These are phyloP conservation scores for Eucalyptus tenuipes DNA, from an alignment of 345 rosid genomes.

Conservation along the genomic window DNA sequence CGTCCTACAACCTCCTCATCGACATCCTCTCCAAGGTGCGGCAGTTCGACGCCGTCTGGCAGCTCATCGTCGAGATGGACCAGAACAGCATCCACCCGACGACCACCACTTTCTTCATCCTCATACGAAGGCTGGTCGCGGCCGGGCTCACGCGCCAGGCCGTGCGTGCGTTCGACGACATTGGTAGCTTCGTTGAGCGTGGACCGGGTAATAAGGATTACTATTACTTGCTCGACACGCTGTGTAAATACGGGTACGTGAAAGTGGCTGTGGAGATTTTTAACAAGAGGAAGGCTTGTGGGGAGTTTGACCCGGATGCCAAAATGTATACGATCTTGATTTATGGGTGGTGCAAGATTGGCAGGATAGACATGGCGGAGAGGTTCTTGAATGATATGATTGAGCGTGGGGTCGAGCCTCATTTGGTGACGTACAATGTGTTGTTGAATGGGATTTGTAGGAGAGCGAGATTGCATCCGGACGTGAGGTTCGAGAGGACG, in stretches of 20 bases:
- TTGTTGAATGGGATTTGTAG: constrained; percentile 74
- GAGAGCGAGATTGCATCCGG: constrained; percentile 67
- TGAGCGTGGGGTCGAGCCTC: constrained; percentile 53
- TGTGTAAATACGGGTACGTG: constrained; percentile 67
- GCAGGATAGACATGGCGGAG: constrained; percentile 66
- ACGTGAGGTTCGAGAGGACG: constrained; percentile 49
- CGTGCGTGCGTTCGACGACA: constrained; percentile 65
- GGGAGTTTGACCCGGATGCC: constrained; percentile 21
- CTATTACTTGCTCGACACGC: constrained; percentile 57
- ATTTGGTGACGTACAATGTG: constrained; percentile 62
- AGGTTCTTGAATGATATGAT: constrained; percentile 59
- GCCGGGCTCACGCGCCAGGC: constrained; percentile 92
- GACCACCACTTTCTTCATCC: constrained; percentile 45
- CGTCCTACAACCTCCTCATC: constrained; percentile 46
- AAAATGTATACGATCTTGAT: constrained; percentile 61
- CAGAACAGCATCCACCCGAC: constrained; percentile 18
- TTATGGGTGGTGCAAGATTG: constrained; percentile 69
- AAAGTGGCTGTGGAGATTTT: constrained; percentile 56
- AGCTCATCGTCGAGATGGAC: constrained; percentile 65
- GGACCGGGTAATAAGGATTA: constrained; percentile 11
- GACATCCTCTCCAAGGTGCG: constrained; percentile 62
- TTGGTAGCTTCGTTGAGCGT: constrained; percentile 26
- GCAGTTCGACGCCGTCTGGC: constrained; percentile 74
- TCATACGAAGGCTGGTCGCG: constrained; percentile 57
- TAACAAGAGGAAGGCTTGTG: constrained; percentile 22